Evolutionary conservation across 805 yeast species (phyloP), one percentile per base, ranked within the genome.

Genomic region (Pichia californica): DNA sequence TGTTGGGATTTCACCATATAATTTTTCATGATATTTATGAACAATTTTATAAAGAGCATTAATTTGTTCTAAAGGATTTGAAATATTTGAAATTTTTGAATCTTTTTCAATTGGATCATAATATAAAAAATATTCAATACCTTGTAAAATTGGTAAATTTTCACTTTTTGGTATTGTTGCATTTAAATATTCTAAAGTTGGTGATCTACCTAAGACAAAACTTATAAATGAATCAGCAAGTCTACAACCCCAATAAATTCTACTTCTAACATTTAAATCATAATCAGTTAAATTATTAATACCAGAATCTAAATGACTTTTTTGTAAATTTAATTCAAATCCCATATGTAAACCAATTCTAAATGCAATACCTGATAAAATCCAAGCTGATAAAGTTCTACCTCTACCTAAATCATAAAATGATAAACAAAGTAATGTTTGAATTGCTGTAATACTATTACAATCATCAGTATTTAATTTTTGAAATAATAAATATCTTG

Each of bases 211-310:
- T 44, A 79, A 58, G 36, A 77, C 64, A 38, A 79, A 61, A 52
- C 80, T 73, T 31, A 78, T 76, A 51, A 77, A 76, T 54, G 77
- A 81, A 55, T 79, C 84, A 2, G 81, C 82, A 45, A 77, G 64
- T 54, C 71, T 77, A 39, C 79, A 70, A 3, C 84, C 83, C 84
- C 84, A 79, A 55, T 75, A 79, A 11, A 79, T 75, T 44, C 84
- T 66, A 35, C 77, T 70, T 48, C 81, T 65, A 43, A 78, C 55
- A 18, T 35, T 41, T n/a, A 35, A 14, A 31, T 41, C 44, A 21
- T 29, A 41, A 30, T 52, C 50, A n/a, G 33, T 39, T 2, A 52
- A 25, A 13, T 18, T 33, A 6, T 4, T 14, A 10, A 18, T 5
- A 18, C 15, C 19, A 20, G 21, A 64, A 53, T 49, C 71, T 70